Percentiles rank a stretch among this genome's conserved stretches.
Evolutionary conservation across 2,329 filamentous ascomycete genomes (phyloP).

Genomic region (Ilyonectria sp.): DNA sequence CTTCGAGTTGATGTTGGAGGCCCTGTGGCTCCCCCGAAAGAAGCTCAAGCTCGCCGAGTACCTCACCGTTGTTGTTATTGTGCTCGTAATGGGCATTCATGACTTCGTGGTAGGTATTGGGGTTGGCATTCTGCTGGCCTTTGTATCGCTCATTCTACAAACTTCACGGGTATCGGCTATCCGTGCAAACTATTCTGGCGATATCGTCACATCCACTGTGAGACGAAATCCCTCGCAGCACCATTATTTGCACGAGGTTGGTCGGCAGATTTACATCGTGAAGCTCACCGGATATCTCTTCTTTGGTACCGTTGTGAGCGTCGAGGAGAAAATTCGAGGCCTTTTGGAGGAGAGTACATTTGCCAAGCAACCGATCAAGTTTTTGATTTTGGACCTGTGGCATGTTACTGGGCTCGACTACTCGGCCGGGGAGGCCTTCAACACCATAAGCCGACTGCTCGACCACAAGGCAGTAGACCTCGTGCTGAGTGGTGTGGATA

Average conservation of each 20-base stretch:
- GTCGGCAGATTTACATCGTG: conserved; percentile 89
- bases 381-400: conserved; percentile 88
- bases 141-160: conserved; percentile 91
- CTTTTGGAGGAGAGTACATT: conserved; percentile 90
- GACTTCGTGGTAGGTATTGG: conserved; percentile 97
- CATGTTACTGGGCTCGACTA: conserved; percentile 96
- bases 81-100: conserved; percentile 95
- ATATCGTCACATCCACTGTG: conserved; percentile 92
- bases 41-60: conserved; percentile 92
- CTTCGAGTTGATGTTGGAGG: conserved; percentile 91
- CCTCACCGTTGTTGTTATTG: conserved; percentile 89
- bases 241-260: conserved; percentile 87
- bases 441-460: conserved; percentile 89
- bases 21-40: conserved; percentile 88
- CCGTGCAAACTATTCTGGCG: conserved; percentile 89
- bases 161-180: conserved; percentile 92
- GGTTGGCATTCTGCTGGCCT: conserved; percentile 91
- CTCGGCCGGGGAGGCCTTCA: conserved; percentile 95
- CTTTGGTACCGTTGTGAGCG: conserved; percentile 96
- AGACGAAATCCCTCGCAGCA: conserved; percentile 91
- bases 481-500: conserved; percentile 85
- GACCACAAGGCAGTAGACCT: conserved; percentile 83
- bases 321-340: conserved; percentile 88
- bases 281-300: conserved; percentile 97
- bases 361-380: conserved; percentile 83